phyloP scores from a whole-genome alignment of 306 rosid species.

The Sechiopsis laciniata region DNA sequence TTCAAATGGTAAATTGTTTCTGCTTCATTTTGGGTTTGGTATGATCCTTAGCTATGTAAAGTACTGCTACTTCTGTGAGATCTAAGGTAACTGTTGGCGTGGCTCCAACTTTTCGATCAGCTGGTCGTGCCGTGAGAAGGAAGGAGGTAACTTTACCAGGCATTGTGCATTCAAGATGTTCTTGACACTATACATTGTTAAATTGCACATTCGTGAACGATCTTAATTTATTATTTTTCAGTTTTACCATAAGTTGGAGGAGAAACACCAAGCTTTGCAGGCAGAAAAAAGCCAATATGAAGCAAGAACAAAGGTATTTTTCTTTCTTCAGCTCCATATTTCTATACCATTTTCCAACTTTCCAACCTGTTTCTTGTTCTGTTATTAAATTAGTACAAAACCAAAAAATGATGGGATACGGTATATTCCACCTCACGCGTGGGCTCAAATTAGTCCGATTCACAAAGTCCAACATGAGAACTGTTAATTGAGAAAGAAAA shows the following conservation, averaged over 20 bases:
- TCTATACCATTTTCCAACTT: background rate
- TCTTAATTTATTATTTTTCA: constrained; percentile 35
- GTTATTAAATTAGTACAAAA: background rate
- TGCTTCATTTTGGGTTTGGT: background rate
- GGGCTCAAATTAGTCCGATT: background rate
- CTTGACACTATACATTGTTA: background rate
- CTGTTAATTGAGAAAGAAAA: background rate
- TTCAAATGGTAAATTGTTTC: background rate
- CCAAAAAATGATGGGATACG: background rate
- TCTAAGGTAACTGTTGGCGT: constrained; percentile 75
- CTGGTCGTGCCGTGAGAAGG: constrained; percentile 82
- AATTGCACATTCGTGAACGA: background rate
- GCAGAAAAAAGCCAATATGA: constrained; percentile 66
- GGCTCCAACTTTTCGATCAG: constrained; percentile 68
- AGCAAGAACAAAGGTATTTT: constrained; percentile 76
- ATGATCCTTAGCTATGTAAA: constrained; percentile 46
- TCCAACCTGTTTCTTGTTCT: background rate
- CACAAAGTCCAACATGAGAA: background rate
- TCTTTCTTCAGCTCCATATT: constrained; percentile 1
- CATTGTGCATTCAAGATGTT: background rate
- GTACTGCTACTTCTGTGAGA: constrained; percentile 65
- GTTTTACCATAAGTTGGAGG: constrained; percentile 79
- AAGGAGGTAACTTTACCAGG: constrained; percentile 53
- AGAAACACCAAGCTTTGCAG: constrained; percentile 83
- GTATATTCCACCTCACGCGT: background rate